Evolutionary conservation across 1,284 basidiomycete species (phyloP), one percentile per base, ranked within the genome.

Genomic region (Xerocomus minutiporus): DNA sequence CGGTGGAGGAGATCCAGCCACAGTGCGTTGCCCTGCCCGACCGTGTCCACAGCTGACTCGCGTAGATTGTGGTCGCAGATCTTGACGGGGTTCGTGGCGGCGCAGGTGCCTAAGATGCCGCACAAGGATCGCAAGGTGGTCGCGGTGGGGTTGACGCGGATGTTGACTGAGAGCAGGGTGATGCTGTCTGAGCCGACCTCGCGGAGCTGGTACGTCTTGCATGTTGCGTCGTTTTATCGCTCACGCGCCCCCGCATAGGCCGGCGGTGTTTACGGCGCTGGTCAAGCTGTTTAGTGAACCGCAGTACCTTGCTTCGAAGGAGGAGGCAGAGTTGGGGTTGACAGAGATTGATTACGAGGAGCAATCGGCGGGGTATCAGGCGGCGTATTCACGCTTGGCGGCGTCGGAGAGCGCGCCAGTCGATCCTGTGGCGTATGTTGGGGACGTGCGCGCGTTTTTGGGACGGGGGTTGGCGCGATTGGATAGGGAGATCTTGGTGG

Each of bases 301-400:
- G 0, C 83, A 90, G 59, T 81, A 88, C 57, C 77, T 91, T 49
- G 77, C 70, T 3, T 75, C 74, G 45, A 71, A 75, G 46, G 68
- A 67, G 2, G 72, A 46, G 2, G 20, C 23, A 0, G 46, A 43
- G 8, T 44, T 82, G 45, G 80, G 84, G 0, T 65, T 91, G 34
- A 88, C 88, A 1, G 80, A 83, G 41, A 82, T 96, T 43, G 96
- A 98, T 69, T 86, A 84, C 58, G 95, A 98, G 65, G 96, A 91
- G 64, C 87, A 89, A 65, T 79, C 88, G 4, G 91, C 88, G 4
- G 91, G 93, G 0, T 99, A 97, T 73, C 96, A 99, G 68, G 90
- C 91, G 0, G 86, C 88, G 2, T 99, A 96, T 73, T 94, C 93
- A 50, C 83, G 88, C 44, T 80, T 99, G 9, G 93, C 92, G 0